Conservation (phyloP, 75 land plant species). For the Pseudotsuga menziesii region DNA sequence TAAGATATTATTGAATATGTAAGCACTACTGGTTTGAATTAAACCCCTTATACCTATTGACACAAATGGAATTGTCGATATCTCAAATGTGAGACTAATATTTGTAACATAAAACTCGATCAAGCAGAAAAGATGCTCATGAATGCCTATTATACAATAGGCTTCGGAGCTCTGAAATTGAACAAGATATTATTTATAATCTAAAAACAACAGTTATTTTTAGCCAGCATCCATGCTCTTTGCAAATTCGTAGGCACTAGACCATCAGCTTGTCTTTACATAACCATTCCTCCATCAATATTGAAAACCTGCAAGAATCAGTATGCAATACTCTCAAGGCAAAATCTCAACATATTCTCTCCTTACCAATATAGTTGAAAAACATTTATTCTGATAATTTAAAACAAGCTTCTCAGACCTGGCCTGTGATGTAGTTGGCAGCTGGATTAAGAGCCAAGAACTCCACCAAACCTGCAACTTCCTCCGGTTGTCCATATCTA, state of each 20-base stretch:
- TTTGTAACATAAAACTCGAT: background rate
- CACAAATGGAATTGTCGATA: background rate
- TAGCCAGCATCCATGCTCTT: background rate
- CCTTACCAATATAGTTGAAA: background rate
- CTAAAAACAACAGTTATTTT: background rate
- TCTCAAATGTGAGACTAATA: background rate
- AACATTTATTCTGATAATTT: background rate
- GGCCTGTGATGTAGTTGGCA: conserved; percentile 91
- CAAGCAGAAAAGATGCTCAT: background rate
- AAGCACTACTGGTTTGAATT: background rate
- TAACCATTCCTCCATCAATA: conserved; percentile 76
- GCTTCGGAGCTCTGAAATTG: background rate
- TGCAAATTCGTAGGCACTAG: background rate
- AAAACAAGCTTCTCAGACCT: conserved; percentile 40
- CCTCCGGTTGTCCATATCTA: conserved; percentile 91
- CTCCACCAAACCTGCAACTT: conserved; percentile 94
- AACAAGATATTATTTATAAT: background rate
- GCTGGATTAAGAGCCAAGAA: conserved; percentile 90
- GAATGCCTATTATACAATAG: background rate
- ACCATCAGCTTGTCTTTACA: conserved; percentile 20
- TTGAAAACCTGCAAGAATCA: conserved; percentile 46
- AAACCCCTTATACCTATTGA: background rate
- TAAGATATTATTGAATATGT: background rate
- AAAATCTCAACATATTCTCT: conserved; percentile 1
- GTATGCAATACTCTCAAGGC: background rate